phyloP scores from a whole-genome alignment of 495 filamentous ascomycete species.

The Pseudomonodictys pantanalensis region DNA sequence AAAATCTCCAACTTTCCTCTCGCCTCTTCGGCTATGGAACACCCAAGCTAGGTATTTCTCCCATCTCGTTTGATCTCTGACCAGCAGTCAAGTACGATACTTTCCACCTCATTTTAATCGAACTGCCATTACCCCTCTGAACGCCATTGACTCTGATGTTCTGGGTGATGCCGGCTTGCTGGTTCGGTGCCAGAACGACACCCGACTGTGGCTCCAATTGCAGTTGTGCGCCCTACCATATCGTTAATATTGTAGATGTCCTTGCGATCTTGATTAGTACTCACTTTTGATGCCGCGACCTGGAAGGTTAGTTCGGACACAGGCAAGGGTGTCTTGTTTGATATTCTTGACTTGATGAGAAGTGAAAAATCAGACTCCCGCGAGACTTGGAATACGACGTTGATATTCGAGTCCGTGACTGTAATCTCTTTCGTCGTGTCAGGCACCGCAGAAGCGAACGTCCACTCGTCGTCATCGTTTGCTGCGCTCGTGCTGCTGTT shows the following conservation, averaged over 20 bases:
- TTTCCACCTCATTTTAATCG: slow-evolving; percentile 85
- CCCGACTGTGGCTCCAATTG: slow-evolving; percentile 81
- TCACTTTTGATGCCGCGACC: slow-evolving; percentile 88
- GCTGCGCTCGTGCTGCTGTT: slow-evolving; percentile 15
- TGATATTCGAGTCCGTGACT: slow-evolving; percentile 56
- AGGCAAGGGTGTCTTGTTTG: slow-evolving; percentile 67
- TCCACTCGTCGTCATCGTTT: slow-evolving; percentile 80
- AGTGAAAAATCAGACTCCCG: slow-evolving; percentile 51
- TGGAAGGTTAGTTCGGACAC: slow-evolving; percentile 84
- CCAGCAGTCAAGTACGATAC: slow-evolving; percentile 70
- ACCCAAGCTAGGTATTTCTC: slow-evolving; percentile 81
- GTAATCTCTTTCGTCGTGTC: slow-evolving; percentile 60
- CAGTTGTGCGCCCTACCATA: slow-evolving; percentile 67
- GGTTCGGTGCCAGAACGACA: slow-evolving; percentile 67
- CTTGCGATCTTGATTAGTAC: slow-evolving; percentile 11
- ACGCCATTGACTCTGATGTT: slow-evolving; percentile 74
- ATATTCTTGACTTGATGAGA: slow-evolving; percentile 64
- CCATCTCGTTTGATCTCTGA: slow-evolving; percentile 70
- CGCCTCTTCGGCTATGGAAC: slow-evolving; percentile 51
- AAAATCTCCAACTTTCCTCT: background rate
- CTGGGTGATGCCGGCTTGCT: slow-evolving; percentile 77
- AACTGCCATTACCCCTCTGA: slow-evolving; percentile 64
- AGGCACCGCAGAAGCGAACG: slow-evolving; percentile 83
- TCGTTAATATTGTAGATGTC: background rate
- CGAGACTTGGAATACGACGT: slow-evolving; percentile 51